Conservation (phyloP, 192 early-diverging fungal genomes). For the Geranomyces variabilis region DNA sequence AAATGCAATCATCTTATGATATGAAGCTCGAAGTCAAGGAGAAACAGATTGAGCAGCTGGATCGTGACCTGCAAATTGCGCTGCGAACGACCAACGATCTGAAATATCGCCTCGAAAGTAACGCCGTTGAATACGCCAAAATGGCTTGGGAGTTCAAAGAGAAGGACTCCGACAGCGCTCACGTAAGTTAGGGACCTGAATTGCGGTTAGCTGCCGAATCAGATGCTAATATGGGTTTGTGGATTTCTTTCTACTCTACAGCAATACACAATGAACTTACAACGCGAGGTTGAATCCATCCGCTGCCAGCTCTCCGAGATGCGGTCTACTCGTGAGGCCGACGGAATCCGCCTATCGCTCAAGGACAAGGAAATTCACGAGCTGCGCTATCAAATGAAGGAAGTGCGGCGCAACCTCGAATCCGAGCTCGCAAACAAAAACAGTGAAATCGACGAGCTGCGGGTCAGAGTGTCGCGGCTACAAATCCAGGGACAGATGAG, state of each 20-base stretch:
- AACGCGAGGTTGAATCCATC: constrained; percentile 25
- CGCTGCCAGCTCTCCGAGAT: constrained; percentile 38
- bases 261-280: constrained; percentile 21
- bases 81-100: constrained; percentile 19
- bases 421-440: constrained; percentile 8
- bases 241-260: too few relatives aligned
- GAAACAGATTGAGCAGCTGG: constrained; percentile 31
- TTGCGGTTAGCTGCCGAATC: too few relatives aligned
- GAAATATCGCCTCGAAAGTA: constrained; percentile 21
- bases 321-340: constrained; percentile 36
- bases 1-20: constrained; percentile 21
- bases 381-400: constrained; percentile 33
- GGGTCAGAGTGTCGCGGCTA: constrained; percentile 2
- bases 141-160: constrained; percentile 35
- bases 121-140: constrained; percentile 24
- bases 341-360: constrained; percentile 37
- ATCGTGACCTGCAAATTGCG: constrained; percentile 23
- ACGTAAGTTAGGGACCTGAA: neutral
- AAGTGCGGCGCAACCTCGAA: constrained; percentile 17
- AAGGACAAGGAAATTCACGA: constrained; percentile 46
- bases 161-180: constrained; percentile 18
- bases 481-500: neutral
- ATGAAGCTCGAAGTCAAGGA: constrained; percentile 23
- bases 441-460: constrained; percentile 31
- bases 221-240: too few relatives aligned